Conservation (phyloP, 768 basidiomycete genomes). For the Chalciporus piperatus region DNA sequence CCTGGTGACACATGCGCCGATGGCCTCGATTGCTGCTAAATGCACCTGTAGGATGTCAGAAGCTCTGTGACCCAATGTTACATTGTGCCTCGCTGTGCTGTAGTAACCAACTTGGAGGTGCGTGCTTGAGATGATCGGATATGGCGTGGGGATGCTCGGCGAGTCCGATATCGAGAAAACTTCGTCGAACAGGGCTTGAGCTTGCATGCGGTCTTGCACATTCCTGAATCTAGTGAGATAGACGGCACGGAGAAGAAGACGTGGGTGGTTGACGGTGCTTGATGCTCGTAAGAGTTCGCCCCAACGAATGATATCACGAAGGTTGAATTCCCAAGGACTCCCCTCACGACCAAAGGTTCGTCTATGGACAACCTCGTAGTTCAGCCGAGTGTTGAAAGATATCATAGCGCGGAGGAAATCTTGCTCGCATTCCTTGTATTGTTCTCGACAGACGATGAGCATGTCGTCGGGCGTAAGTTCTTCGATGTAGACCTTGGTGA, state of each 20-base stretch:
- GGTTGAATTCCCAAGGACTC: constrained; percentile 96
- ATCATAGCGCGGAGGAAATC: constrained; percentile 72
- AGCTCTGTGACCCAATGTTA: constrained; percentile 37
- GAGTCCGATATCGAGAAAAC: constrained; percentile 39
- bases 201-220: constrained; percentile 56
- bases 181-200: constrained; percentile 51
- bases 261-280: constrained; percentile 43
- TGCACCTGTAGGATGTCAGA: constrained; percentile 60
- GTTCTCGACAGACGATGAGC: constrained; percentile 68
- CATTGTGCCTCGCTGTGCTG: constrained; percentile 31
- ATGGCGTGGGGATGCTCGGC: constrained; percentile 39
- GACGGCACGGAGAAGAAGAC: constrained; percentile 61
- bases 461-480: constrained; percentile 80
- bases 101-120: constrained; percentile 69
- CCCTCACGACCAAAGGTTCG: constrained; percentile 75
- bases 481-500: constrained; percentile 95
- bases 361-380: constrained; percentile 60
- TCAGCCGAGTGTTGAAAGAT: constrained; percentile 69
- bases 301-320: constrained; percentile 94
- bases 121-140: constrained; percentile 38
- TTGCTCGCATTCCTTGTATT: constrained; percentile 61
- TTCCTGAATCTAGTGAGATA: constrained; percentile 89
- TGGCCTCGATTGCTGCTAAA: constrained; percentile 65
- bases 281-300: constrained; percentile 49
- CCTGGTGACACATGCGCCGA: constrained; percentile 68